Conservation (phyloP, 2,329 filamentous ascomycete species). For the Aspergillus nomiae region DNA sequence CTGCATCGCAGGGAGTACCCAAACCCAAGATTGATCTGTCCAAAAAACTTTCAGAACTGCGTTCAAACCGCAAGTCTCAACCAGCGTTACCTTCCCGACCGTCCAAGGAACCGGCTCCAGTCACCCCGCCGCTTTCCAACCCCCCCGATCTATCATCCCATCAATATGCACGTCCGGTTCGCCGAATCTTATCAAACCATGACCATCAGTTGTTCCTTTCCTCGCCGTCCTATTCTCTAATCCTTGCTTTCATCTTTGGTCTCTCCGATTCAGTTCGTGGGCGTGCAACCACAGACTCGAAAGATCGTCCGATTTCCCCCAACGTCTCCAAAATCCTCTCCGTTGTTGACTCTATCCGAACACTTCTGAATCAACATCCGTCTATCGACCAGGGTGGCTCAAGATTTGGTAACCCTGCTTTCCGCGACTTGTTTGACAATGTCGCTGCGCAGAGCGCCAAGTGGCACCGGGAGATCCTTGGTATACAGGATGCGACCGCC, state of each 20-base stretch:
- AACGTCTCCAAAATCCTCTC: constrained; percentile 65
- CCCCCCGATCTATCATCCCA: constrained; percentile 64
- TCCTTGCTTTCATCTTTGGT: constrained; percentile 82
- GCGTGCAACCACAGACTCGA: constrained; percentile 30
- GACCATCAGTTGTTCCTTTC: constrained; percentile 82
- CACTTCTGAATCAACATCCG: constrained; percentile 68
- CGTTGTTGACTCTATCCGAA: constrained; percentile 70
- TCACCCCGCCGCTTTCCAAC: constrained; percentile 71
- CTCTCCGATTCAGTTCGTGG: constrained; percentile 77
- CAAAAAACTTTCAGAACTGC: constrained; percentile 42
- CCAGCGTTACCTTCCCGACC: constrained; percentile 25
- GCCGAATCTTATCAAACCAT: constrained; percentile 76
- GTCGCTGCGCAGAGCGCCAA: constrained; percentile 40
- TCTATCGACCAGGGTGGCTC: constrained; percentile 85
- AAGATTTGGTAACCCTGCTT: constrained; percentile 91
- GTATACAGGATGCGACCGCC: constrained; percentile 48
- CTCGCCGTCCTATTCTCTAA: constrained; percentile 73
- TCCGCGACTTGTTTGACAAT: constrained; percentile 73
- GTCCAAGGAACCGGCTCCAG: constrained; percentile 62
- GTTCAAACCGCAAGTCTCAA: constrained; percentile 37
- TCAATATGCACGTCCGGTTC: constrained; percentile 66
- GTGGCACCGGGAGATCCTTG: constrained; percentile 47
- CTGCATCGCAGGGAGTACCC: constrained; percentile 16
- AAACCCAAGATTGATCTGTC: constrained; percentile 39
- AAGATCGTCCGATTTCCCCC: constrained; percentile 51